Evolutionary conservation across 495 filamentous ascomycete genomes (phyloP).

Genomic region (Ramalina peruviana): DNA sequence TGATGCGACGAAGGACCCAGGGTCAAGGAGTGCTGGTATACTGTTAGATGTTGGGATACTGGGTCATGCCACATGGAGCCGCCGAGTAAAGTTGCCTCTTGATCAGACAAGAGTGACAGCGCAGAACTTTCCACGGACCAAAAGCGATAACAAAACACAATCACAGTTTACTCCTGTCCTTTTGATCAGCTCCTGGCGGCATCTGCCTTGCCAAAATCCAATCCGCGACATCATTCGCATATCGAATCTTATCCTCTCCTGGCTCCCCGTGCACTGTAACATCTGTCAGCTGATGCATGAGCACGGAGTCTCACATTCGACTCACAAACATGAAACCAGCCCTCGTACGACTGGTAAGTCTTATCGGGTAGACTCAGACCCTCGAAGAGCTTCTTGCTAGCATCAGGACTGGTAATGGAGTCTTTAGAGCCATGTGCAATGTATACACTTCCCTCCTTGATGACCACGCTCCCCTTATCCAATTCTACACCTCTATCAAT

Average conservation of each 20-base stretch:
- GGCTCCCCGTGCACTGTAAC: conserved; percentile 52
- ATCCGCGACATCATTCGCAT: conserved; percentile 53
- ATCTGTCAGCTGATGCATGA: not conserved
- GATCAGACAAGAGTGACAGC: not conserved
- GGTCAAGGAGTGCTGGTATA: no score
- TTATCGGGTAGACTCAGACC: conserved; percentile 39
- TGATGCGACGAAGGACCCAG: no score
- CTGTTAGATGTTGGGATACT: no score
- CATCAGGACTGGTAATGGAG: conserved; percentile 45
- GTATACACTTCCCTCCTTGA: conserved; percentile 18
- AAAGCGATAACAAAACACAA: no score
- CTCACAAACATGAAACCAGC: conserved; percentile 56
- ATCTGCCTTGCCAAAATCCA: conserved; percentile 50
- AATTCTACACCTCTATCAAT: conserved; percentile 49
- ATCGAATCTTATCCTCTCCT: conserved; percentile 42
- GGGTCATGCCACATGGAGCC: no score
- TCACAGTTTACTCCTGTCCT: conserved; percentile 8
- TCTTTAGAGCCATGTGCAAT: conserved; percentile 37
- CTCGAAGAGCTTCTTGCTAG: conserved; percentile 47
- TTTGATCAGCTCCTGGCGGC: not conserved
- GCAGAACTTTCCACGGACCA: not conserved
- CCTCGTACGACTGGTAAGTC: conserved; percentile 58
- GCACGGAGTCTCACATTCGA: not conserved
- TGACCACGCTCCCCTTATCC: conserved; percentile 19
- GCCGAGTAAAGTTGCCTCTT: not conserved